Percentiles rank a stretch among this genome's conserved stretches.
Evolutionary conservation across 352 stramenopile species (phyloP).

Genomic region (Phytophthora ohioensis): DNA sequence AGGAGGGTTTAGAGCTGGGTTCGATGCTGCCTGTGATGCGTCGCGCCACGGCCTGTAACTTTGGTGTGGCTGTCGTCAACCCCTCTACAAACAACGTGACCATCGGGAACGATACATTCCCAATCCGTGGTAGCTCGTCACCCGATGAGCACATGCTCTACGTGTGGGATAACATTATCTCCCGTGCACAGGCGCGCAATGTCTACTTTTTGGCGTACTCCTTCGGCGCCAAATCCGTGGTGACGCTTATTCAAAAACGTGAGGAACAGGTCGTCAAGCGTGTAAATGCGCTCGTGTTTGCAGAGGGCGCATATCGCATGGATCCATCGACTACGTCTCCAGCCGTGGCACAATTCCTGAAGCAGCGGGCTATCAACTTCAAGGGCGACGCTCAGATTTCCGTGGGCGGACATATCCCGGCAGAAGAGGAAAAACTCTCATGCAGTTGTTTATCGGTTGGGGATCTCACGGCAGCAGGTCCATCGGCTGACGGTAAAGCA

Average conservation of each 20-base stretch:
- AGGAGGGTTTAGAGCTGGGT: constrained; percentile 76
- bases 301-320: constrained; percentile 68
- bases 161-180: constrained; percentile 82
- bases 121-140: constrained; percentile 67
- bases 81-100: constrained; percentile 81
- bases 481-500: constrained; percentile 30
- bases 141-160: constrained; percentile 79
- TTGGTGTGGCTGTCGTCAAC: constrained; percentile 74
- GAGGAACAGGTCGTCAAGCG: constrained; percentile 64
- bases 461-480: constrained; percentile 43
- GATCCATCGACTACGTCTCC: constrained; percentile 60
- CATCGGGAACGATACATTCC: constrained; percentile 56
- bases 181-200: constrained; percentile 61
- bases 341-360: constrained; percentile 67
- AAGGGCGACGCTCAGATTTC: constrained; percentile 60
- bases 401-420: constrained; percentile 58
- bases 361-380: constrained; percentile 78
- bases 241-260: constrained; percentile 71
- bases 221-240: constrained; percentile 73
- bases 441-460: constrained; percentile 78
- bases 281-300: constrained; percentile 74
- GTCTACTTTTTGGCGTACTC: constrained; percentile 77
- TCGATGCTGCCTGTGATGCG: constrained; percentile 83
- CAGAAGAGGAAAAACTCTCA: constrained; percentile 64
- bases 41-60: constrained; percentile 48